Evolutionary conservation across 2,329 filamentous ascomycete species (phyloP), one percentile per base, ranked within the genome.

Genomic region (Fusarium circinatum): DNA sequence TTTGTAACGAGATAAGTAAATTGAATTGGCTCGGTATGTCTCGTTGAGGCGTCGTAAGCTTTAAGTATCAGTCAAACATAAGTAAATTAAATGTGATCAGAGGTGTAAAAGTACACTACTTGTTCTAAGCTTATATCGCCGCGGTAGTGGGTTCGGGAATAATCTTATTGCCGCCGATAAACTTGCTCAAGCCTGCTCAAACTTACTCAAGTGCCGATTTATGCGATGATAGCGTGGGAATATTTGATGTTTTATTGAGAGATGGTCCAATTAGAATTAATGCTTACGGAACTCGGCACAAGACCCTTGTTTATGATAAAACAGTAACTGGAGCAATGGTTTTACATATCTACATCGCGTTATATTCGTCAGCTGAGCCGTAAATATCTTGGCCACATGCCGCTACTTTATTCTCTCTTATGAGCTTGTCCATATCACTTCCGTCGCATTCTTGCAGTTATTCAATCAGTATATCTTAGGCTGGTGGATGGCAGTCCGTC

Each of bases 171-270:
- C 32, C 32, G 24, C 20, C 5, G 8, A 49, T 38, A 39, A 59
- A 59, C 42, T 59, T 59, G 56, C 56, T 59, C 56, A 59, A 59
- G 45, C 42, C 13, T 59, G 56, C 56, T 59, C 56, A 59, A 59
- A 49, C 26, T 51, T n/a, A 49, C 56, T 22, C 56, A 59, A 38
- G 14, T 57, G 52, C 52, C 52, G 38, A 24, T 44, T 44, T 20
- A 44, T 32, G 54, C 38, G 54, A 44, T 32, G 36, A 24, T 20
- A 15, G 18, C n/a, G 38, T 44, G 38, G 20, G 18, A 20, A n/a
- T 39, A 49, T 4, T 3, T 45, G n/a, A 20, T 13, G 20, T 20
- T n/a, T 18, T 30, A 55, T 41, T 22, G 17, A 34, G 11, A 34
- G 22, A 17, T 20, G 0, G 4, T 2, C 54, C 22, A 57, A 57